Percentiles rank a stretch among this genome's conserved stretches.
phyloP scores from a whole-genome alignment of 2,329 filamentous ascomycete species.

The Domatiomyces globalis region DNA sequence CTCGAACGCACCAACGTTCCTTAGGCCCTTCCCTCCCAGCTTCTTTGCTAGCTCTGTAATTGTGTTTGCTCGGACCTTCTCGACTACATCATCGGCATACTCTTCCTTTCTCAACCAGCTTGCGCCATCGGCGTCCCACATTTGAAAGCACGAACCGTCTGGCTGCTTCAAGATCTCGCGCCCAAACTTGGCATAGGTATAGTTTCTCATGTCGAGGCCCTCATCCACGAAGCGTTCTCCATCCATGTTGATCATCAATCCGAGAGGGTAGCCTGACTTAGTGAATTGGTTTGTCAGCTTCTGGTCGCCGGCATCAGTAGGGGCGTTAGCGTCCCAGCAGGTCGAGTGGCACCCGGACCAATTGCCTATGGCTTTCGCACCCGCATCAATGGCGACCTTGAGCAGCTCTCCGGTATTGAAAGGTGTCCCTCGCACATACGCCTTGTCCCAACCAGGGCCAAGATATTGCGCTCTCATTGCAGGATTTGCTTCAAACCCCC shows the following conservation, averaged over 20 bases:
- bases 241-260: conserved; percentile 47
- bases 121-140: conserved; percentile 44
- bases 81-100: conserved; percentile 45
- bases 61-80: conserved; percentile 36
- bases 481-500: conserved; percentile 51
- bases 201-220: conserved; percentile 50
- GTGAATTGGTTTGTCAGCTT: conserved; percentile 52
- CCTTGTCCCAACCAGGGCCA: conserved; percentile 49
- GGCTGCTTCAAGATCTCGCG: conserved; percentile 47
- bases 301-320: conserved; percentile 41
- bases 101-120: conserved; percentile 47
- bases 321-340: conserved; percentile 51
- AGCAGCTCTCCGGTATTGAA: conserved; percentile 50
- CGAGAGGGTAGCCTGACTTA: conserved; percentile 54
- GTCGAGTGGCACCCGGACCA: conserved; percentile 53
- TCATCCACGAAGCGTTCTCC: conserved; percentile 54
- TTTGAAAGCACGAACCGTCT: conserved; percentile 45
- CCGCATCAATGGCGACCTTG: conserved; percentile 36
- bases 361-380: conserved; percentile 41
- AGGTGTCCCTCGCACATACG: conserved; percentile 48
- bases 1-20: conserved; percentile 34
- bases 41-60: conserved; percentile 44
- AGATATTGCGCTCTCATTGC: conserved; percentile 41
- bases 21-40: conserved; percentile 35
- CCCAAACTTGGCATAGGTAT: conserved; percentile 54